Evolutionary conservation across 164 flowering plant species (phyloP).

Genomic region (Cinnamomum micranthum): DNA sequence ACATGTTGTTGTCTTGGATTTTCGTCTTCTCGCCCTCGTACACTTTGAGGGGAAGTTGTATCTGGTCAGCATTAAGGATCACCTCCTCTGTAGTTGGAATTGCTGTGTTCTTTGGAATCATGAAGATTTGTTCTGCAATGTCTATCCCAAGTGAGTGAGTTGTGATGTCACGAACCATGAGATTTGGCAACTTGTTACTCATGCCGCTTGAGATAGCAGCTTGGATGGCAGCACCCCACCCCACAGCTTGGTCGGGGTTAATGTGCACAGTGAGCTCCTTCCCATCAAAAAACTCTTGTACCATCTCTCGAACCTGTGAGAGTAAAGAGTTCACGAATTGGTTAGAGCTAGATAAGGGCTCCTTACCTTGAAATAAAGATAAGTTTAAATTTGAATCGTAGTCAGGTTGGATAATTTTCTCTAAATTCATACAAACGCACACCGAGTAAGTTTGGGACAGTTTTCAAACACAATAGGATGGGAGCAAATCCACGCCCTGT

Average conservation of each 20-base stretch:
- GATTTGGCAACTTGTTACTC: no score
- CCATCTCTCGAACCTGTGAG: constrained; percentile 26
- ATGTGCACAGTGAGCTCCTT: constrained; percentile 60
- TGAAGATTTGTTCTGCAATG: constrained; percentile 40
- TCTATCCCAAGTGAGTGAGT: constrained; percentile 30
- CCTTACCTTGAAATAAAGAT: no score
- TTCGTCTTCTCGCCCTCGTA: constrained; percentile 62
- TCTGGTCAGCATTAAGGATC: constrained; percentile 44
- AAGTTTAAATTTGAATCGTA: no score
- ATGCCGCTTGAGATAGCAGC: constrained; percentile 2
- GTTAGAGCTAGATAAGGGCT: no score
- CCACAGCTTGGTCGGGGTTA: constrained; percentile 62
- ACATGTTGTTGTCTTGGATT: constrained; percentile 48
- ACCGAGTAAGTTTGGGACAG: accelerated
- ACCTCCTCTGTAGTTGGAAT: constrained; percentile 52
- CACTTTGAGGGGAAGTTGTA: constrained; percentile 45
- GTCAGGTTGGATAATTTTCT: no score
- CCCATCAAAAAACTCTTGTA: constrained; percentile 59
- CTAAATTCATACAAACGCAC: no score
- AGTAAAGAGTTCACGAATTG: no score
- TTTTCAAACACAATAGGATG: no score
- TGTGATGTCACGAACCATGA: not conserved
- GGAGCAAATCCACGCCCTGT: no score
- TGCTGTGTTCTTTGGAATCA: constrained; percentile 54
- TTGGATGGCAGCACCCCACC: constrained; percentile 56